Evolutionary conservation across 768 basidiomycete genomes (phyloP).

Genomic region (Hortiboletus flavorubellus): DNA sequence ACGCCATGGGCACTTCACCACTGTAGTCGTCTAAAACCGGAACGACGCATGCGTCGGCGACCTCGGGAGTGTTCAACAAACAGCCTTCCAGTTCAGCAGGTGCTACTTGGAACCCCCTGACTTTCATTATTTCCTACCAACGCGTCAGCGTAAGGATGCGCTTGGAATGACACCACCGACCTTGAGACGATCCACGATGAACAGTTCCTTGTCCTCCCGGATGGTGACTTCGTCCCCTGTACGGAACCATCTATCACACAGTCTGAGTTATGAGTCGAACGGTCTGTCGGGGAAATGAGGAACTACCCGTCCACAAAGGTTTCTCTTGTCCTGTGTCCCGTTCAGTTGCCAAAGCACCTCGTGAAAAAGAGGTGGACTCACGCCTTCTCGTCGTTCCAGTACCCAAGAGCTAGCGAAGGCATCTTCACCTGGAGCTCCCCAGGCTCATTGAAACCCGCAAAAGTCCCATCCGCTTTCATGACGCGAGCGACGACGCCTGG

Average conservation of each 20-base stretch:
- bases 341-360: neutral
- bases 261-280: neutral
- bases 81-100: conserved; percentile 72
- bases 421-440: conserved; percentile 56
- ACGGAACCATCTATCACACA: conserved; percentile 51
- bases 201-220: conserved; percentile 51
- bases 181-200: conserved; percentile 64
- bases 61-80: conserved; percentile 56
- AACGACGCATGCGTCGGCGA: conserved; percentile 61
- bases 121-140: conserved; percentile 61
- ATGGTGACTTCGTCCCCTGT: conserved; percentile 67
- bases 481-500: conserved; percentile 56
- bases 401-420: conserved; percentile 39
- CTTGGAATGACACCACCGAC: conserved; percentile 24
- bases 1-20: conserved; percentile 71
- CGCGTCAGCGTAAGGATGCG: conserved; percentile 2
- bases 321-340: conserved; percentile 51
- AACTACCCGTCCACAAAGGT: conserved; percentile 64
- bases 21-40: conserved; percentile 65
- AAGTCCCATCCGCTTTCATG: conserved; percentile 53
- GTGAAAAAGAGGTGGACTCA: conserved; percentile 32
- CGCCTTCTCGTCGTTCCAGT: conserved; percentile 60
- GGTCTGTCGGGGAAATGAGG: neutral
- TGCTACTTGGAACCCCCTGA: conserved; percentile 70
- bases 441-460: conserved; percentile 52